Base-by-base conservation (phyloP, 306 rosid genomes). In the Begonia fuchsioides region DNA sequence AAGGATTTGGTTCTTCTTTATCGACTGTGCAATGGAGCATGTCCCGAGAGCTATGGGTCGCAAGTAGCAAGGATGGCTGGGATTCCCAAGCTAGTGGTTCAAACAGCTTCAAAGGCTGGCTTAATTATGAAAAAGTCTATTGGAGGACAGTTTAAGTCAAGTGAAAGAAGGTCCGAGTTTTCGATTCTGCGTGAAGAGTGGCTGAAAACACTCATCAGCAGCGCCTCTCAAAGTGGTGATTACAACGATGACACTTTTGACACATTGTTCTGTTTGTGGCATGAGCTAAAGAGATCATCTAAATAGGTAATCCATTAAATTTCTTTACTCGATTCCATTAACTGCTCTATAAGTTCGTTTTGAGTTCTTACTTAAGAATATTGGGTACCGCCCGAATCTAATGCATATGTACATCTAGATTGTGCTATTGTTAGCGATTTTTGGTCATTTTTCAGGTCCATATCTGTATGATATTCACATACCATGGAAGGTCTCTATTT, bases 21-120 rank as follows among this genome's bases (percentile, higher is more conserved):
- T 49, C 78, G 82, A 49, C 97, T 90, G 6, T 55, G 79, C 47
- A 53, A 78, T 0, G 97, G 97, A 43, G 71, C 95, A 12, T 84
- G 87, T 53, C 97, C 97, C 0, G 93, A 81, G 74, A 90, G 97
- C 69, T 90, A 84, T 9, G 97, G 97, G 17, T 57, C 84, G 76
- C 92, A 90, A 75, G 95, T 90, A 38, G 97, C 95, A 17, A 72
- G 62, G 41, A 84, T 81, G 97, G 97, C 97, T 11, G 94, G 97
- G 66, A 70, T 90, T 62, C 84, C 97, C 2, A 77, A 79, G 38
- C 40, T 54, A 50, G 85, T 71, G 1, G 90, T 90, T 6, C 63
- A 68, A 52, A 50, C 78, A 8, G 97, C 97, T 67, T 81, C 84
- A 20, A 67, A 59, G 61, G 97, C 97, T 14, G 73, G 93, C 67